These are phyloP conservation scores for Lyophyllum atratum DNA, from an alignment of 768 basidiomycete genomes.

Conservation along the genomic window DNA sequence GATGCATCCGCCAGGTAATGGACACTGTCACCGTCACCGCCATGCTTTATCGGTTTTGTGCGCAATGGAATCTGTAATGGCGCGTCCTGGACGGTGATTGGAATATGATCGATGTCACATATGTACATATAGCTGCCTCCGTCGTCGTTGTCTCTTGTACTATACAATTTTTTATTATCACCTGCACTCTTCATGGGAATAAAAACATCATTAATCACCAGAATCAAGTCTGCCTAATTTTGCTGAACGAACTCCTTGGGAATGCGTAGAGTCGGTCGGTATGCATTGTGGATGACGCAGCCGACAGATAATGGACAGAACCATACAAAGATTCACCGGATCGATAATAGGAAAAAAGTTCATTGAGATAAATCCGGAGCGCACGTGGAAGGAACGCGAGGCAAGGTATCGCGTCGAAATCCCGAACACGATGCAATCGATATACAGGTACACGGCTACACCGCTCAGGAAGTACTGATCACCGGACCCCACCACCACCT, in stretches of 20 bases:
- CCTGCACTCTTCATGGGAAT: not conserved
- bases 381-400: slow-evolving; percentile 38
- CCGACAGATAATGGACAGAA: not conserved
- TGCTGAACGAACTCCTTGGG: not conserved
- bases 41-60: slow-evolving; percentile 84
- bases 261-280: not conserved
- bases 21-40: slow-evolving; percentile 83
- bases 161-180: slow-evolving; percentile 19
- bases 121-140: not conserved
- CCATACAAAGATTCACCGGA: slow-evolving; percentile 9
- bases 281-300: slow-evolving; percentile 7
- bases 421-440: slow-evolving; percentile 41
- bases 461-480: slow-evolving; percentile 32
- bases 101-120: not conserved
- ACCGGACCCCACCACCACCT: slow-evolving; percentile 31
- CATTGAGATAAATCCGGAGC: slow-evolving; percentile 25
- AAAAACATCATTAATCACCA: slow-evolving; percentile 1
- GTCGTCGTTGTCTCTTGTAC: slow-evolving; percentile 13
- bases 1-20: slow-evolving; percentile 91
- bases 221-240: not conserved
- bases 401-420: slow-evolving; percentile 33
- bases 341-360: slow-evolving; percentile 24
- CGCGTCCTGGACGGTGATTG: not conserved
- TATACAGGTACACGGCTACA: slow-evolving; percentile 29
- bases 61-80: slow-evolving; percentile 48